Evolutionary conservation across 257 asterid genomes (phyloP).

Genomic region (Solanum sitiens): DNA sequence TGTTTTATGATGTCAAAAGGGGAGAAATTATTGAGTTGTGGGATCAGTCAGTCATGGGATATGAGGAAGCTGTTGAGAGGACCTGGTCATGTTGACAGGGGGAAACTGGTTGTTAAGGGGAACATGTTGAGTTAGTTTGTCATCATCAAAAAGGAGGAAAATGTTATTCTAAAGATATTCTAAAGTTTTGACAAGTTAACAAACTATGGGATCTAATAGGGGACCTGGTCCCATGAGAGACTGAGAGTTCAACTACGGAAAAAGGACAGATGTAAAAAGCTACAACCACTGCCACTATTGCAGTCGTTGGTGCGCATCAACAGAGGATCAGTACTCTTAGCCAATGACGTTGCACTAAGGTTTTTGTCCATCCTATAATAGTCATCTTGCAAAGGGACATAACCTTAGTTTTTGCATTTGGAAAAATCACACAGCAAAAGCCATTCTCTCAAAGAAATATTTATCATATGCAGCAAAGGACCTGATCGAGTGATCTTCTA

Average conservation of each 20-base stretch:
- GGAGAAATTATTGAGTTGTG: not conserved
- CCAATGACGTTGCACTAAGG: not conserved
- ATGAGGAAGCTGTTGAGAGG: not conserved
- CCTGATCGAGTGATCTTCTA: not conserved
- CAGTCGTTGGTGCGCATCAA: not conserved
- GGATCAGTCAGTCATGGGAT: not conserved
- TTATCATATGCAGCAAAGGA: not conserved
- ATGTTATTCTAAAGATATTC: not conserved
- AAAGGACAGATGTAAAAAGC: not conserved
- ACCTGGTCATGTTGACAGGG: not conserved
- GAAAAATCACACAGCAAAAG: not conserved
- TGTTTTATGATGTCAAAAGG: not conserved
- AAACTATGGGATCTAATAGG: not conserved
- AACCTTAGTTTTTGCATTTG: not conserved
- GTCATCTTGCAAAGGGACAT: not conserved
- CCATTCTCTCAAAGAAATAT: not conserved
- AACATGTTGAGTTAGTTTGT: not conserved
- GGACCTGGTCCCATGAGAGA: not conserved
- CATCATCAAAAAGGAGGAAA: not conserved
- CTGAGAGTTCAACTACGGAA: not conserved
- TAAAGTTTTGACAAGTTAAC: not conserved
- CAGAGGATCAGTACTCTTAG: not conserved
- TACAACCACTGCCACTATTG: not conserved
- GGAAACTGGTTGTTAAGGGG: not conserved
- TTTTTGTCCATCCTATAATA: not conserved